Conservation (phyloP, 2,329 filamentous ascomycete species). For the Amauroascus niger region DNA sequence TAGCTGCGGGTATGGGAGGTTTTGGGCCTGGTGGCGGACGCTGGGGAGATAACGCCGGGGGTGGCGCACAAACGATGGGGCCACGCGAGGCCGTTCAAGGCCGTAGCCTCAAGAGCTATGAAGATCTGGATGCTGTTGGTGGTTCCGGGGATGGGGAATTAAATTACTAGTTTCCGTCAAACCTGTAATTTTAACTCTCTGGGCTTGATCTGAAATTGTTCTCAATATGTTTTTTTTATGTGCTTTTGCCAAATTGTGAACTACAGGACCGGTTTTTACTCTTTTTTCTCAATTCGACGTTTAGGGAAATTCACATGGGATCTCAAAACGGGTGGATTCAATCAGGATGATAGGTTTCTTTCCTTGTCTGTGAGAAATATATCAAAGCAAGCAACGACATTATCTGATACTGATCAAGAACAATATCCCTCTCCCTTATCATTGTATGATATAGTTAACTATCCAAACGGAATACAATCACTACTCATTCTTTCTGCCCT, state of each 20-base stretch:
- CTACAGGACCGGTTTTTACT: not conserved
- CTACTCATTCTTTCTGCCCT: conserved; percentile 9
- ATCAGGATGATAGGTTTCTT: not conserved
- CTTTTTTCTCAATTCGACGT: not conserved
- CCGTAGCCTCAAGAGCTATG: conserved; percentile 89
- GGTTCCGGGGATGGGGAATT: conserved; percentile 69
- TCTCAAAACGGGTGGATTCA: not conserved
- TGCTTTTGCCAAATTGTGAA: not conserved
- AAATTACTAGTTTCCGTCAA: conserved; percentile 59
- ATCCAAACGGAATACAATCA: not conserved
- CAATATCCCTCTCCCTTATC: not conserved
- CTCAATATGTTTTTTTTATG: not conserved
- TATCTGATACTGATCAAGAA: not conserved
- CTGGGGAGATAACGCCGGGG: conserved; percentile 64
- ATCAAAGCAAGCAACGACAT: not conserved
- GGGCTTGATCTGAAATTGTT: not conserved
- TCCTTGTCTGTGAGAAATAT: not conserved
- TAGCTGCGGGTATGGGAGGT: conserved; percentile 36
- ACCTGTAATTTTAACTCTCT: conserved; percentile 3
- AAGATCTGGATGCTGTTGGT: conserved; percentile 82
- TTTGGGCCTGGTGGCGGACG: conserved; percentile 42
- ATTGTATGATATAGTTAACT: not conserved
- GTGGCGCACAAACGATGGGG: conserved; percentile 62
- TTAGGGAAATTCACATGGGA: conserved; percentile 1
- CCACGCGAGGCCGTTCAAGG: conserved; percentile 88